phyloP scores from a whole-genome alignment of 2,329 filamentous ascomycete genomes.

The Ophiostoma piceae region DNA sequence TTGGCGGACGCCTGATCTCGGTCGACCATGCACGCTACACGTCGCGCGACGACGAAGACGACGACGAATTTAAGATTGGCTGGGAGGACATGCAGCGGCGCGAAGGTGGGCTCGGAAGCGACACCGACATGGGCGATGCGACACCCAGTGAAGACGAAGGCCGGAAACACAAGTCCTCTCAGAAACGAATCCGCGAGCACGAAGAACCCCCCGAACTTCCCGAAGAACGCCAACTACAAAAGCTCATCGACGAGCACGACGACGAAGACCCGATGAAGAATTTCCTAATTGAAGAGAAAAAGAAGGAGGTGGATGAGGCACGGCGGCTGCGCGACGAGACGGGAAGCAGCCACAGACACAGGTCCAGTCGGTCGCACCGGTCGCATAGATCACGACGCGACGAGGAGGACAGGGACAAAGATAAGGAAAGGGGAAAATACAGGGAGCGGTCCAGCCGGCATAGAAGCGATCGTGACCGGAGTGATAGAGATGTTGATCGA shows the following conservation, averaged over 20 bases:
- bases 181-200: constrained; percentile 31
- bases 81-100: constrained; percentile 54
- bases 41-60: constrained; percentile 70
- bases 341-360: constrained; percentile 38
- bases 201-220: constrained; percentile 63
- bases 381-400: constrained; percentile 37
- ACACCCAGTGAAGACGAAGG: constrained; percentile 36
- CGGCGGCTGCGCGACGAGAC: constrained; percentile 50
- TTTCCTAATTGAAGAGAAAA: constrained; percentile 84
- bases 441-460: constrained; percentile 31
- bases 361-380: constrained; percentile 42
- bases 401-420: constrained; percentile 28
- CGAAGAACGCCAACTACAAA: constrained; percentile 75
- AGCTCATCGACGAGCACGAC: constrained; percentile 73
- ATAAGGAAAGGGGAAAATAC: constrained; percentile 26
- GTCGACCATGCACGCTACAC: constrained; percentile 96
- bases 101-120: constrained; percentile 36
- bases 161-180: constrained; percentile 36
- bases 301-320: constrained; percentile 74
- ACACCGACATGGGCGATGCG: constrained; percentile 44
- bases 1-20: constrained; percentile 72
- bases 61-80: constrained; percentile 53
- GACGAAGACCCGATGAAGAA: constrained; percentile 98
- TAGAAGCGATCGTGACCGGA: constrained; percentile 23
- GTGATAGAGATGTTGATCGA: constrained; percentile 19